These are phyloP conservation scores for Solanum chilense DNA, from an alignment of 257 asterid genomes.

Conservation along the genomic window DNA sequence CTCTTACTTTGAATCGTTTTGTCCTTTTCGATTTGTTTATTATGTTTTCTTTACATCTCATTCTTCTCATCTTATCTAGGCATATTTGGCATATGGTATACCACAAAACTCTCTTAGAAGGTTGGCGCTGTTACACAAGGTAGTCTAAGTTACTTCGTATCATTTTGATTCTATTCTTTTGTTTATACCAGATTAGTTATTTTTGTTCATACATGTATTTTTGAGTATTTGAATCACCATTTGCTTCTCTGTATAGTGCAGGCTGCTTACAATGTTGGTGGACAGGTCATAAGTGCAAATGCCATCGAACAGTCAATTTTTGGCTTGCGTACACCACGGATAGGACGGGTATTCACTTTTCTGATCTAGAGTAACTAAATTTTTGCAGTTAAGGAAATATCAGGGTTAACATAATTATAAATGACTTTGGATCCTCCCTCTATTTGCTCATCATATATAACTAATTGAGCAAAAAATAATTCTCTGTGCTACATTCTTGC, in stretches of 20 bases:
- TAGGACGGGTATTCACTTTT: constrained; percentile 34
- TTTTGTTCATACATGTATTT: neutral
- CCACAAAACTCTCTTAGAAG: constrained; percentile 64
- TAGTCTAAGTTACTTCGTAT: constrained; percentile 13
- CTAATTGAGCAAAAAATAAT: neutral
- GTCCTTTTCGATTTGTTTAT: neutral
- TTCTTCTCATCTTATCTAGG: constrained; percentile 17
- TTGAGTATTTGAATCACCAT: constrained; percentile 4
- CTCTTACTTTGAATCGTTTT: neutral
- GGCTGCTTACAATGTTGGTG: constrained; percentile 57
- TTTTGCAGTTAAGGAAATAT: neutral
- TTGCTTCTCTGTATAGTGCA: constrained; percentile 23
- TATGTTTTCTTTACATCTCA: neutral
- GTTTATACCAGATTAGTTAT: neutral
- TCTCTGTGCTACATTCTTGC: neutral
- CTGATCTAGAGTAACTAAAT: neutral
- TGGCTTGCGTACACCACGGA: constrained; percentile 37
- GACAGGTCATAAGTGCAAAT: constrained; percentile 37
- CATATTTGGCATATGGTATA: constrained; percentile 48
- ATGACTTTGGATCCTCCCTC: neutral
- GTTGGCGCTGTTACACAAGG: constrained; percentile 64
- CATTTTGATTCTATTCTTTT: neutral
- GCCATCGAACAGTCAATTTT: constrained; percentile 52
- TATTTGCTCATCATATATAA: neutral
- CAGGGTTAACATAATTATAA: neutral